phyloP scores from a whole-genome alignment of 768 basidiomycete genomes.

The Paxillus ammoniavirescens region DNA sequence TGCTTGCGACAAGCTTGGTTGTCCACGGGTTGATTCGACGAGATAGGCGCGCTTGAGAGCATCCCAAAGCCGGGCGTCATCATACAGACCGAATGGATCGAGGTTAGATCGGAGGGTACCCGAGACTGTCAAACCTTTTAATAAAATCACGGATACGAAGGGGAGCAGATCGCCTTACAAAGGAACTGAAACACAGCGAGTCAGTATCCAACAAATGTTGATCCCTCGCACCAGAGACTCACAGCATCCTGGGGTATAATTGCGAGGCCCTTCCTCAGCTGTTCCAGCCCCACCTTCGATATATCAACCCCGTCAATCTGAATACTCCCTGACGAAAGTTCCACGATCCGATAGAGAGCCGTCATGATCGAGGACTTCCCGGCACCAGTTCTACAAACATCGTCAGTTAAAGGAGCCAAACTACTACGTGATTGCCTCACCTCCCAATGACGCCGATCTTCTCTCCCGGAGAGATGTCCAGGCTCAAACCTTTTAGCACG shows the following conservation, averaged over 20 bases:
- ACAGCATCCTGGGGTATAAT: slow-evolving; percentile 80
- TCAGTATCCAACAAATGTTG: not conserved
- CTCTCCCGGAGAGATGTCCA: slow-evolving; percentile 73
- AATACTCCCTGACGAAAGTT: slow-evolving; percentile 73
- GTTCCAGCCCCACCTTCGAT: slow-evolving; percentile 72
- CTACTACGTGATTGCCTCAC: slow-evolving; percentile 24
- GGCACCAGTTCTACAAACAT: slow-evolving; percentile 62
- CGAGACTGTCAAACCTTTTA: slow-evolving; percentile 45
- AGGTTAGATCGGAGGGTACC: slow-evolving; percentile 85
- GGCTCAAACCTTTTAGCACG: slow-evolving; percentile 79
- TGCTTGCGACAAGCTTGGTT: slow-evolving; percentile 28
- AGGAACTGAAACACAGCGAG: slow-evolving; percentile 31
- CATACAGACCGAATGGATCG: slow-evolving; percentile 82
- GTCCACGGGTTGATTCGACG: slow-evolving; percentile 48
- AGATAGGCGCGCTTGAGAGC: slow-evolving; percentile 84
- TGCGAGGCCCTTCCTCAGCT: slow-evolving; percentile 64
- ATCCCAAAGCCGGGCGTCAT: slow-evolving; percentile 84
- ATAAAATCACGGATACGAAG: slow-evolving; percentile 5
- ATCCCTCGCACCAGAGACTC: not conserved
- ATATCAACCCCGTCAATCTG: slow-evolving; percentile 82
- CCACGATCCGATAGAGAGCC: slow-evolving; percentile 82
- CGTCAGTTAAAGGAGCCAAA: not conserved
- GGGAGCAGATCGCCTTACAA: slow-evolving; percentile 25
- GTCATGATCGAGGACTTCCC: slow-evolving; percentile 92
- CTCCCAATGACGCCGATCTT: slow-evolving; percentile 90